A percentile compares a stretch with the other conserved stretches of the same genome.
Conservation (phyloP, 148 eudicot genomes). For the Rhododendron mucronatum region DNA sequence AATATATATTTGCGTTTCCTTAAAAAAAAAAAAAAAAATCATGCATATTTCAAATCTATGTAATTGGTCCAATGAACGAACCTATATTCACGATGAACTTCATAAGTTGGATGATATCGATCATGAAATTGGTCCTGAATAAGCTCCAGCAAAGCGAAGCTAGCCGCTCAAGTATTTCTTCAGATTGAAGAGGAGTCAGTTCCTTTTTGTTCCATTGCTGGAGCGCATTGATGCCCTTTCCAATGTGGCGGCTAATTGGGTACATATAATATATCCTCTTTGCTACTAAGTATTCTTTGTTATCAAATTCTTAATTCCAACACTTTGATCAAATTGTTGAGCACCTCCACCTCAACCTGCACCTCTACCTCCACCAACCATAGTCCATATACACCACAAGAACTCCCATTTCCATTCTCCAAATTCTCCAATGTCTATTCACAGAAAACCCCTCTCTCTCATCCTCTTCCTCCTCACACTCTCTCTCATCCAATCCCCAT, state of each 20-base stretch:
- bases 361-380: background rate
- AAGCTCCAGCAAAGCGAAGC: no score
- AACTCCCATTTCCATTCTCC: background rate
- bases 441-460: background rate
- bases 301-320: background rate
- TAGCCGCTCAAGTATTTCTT: no score
- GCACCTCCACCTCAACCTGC: background rate
- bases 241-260: background rate
- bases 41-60: no score
- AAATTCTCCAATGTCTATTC: constrained; percentile 9
- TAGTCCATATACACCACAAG: background rate
- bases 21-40: no score
- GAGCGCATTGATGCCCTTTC: background rate
- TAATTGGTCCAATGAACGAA: no score
- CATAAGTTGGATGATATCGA: no score
- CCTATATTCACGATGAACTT: no score
- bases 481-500: background rate
- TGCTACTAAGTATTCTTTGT: background rate
- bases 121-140: no score
- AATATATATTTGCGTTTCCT: no score
- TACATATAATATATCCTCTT: background rate
- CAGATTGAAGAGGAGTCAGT: no score
- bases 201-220: background rate
- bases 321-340: background rate
- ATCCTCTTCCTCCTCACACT: constrained; percentile 19